phyloP scores from a whole-genome alignment of 2,329 filamentous ascomycete species.

The Fusarium sp. region DNA sequence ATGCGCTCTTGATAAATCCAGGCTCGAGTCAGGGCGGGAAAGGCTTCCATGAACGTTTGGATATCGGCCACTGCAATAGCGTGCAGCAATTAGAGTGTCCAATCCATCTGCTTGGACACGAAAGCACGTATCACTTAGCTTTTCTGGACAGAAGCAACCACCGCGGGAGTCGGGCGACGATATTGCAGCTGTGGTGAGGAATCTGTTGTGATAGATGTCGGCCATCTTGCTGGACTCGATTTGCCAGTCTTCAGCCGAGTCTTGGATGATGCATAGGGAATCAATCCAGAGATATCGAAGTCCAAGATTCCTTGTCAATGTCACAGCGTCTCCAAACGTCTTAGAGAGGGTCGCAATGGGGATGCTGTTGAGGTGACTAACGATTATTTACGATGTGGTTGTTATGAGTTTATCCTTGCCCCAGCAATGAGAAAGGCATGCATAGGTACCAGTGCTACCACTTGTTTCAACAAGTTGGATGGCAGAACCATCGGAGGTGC shows the following conservation, averaged over 20 bases:
- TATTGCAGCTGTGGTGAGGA: background rate
- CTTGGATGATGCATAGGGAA: constrained; percentile 31
- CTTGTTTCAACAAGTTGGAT: background rate
- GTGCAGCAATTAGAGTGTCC: background rate
- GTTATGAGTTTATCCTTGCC: background rate
- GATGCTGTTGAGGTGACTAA: background rate
- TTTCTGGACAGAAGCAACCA: background rate
- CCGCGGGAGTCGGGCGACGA: background rate
- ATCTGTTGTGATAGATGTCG: constrained; percentile 1
- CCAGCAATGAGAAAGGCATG: constrained; percentile 7
- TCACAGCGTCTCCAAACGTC: constrained; percentile 11
- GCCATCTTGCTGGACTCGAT: constrained; percentile 6
- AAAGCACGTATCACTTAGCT: background rate
- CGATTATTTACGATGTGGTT: background rate
- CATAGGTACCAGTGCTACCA: background rate
- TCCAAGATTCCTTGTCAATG: background rate
- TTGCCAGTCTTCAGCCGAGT: constrained; percentile 2
- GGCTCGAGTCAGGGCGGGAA: background rate
- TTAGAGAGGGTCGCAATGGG: background rate
- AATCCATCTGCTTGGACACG: background rate
- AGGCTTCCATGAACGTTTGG: background rate
- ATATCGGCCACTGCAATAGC: background rate
- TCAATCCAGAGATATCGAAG: constrained; percentile 30
- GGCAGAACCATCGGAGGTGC: background rate
- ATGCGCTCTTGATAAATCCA: constrained; percentile 2